A percentile compares a stretch with the other conserved stretches of the same genome.
Evolutionary conservation across 805 yeast genomes (phyloP).

Genomic region (Teunomyces aglyptinius): DNA sequence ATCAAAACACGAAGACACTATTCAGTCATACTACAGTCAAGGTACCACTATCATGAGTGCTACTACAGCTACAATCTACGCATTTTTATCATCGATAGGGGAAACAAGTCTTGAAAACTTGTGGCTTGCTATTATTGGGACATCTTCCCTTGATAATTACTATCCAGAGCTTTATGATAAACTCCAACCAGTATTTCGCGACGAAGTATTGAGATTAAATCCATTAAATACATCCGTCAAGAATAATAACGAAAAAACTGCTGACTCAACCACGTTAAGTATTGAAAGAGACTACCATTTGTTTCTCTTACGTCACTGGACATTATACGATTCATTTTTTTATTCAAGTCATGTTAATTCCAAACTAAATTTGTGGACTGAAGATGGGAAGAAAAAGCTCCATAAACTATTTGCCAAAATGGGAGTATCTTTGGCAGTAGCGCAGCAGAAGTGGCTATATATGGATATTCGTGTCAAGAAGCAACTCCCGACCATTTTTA

Average conservation of each 20-base stretch:
- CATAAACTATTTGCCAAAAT: slow-evolving; percentile 93
- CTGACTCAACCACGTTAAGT: slow-evolving; percentile 47
- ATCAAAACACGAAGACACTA: slow-evolving; percentile 47
- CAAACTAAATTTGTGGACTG: slow-evolving; percentile 83
- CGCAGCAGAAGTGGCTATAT: slow-evolving; percentile 90
- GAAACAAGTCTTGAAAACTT: slow-evolving; percentile 67
- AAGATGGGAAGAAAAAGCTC: slow-evolving; percentile 80
- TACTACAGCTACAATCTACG: slow-evolving; percentile 73
- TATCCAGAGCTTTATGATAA: slow-evolving; percentile 74
- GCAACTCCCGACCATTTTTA: slow-evolving; percentile 65
- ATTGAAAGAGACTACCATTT: slow-evolving; percentile 83
- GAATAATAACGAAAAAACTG: slow-evolving; percentile 27
- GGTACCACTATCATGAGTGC: slow-evolving; percentile 81
- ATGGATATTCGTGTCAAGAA: slow-evolving; percentile 79
- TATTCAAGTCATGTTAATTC: slow-evolving; percentile 92
- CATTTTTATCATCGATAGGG: slow-evolving; percentile 76
- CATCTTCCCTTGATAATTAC: slow-evolving; percentile 71
- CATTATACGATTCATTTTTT: slow-evolving; percentile 83
- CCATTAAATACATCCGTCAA: slow-evolving; percentile 28
- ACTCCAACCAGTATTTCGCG: slow-evolving; percentile 70
- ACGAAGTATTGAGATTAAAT: slow-evolving; percentile 74
- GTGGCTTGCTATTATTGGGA: slow-evolving; percentile 89
- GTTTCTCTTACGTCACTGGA: slow-evolving; percentile 88
- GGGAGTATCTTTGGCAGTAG: slow-evolving; percentile 89
- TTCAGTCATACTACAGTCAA: slow-evolving; percentile 77